Conservation (phyloP, 495 filamentous ascomycete species). For the Penicillium flavigenum region DNA sequence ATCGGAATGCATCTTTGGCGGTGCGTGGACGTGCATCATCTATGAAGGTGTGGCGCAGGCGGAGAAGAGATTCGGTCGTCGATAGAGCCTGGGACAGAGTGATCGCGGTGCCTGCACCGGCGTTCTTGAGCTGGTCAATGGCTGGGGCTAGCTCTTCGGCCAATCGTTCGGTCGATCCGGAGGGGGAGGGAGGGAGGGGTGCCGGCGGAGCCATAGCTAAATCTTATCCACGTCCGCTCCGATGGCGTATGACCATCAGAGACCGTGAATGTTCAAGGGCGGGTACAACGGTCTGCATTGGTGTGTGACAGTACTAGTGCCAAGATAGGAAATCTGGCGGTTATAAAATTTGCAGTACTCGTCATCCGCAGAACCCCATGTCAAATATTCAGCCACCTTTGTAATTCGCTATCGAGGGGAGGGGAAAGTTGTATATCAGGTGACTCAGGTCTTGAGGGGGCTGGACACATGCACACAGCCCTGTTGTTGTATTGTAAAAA, state of each 20-base stretch:
- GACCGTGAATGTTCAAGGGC: conserved; percentile 40
- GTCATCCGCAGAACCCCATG: conserved; percentile 10
- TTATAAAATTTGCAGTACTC: conserved; percentile 7
- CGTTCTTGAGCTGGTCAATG: conserved; percentile 52
- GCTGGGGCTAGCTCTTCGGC: conserved; percentile 59
- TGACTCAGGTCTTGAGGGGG: conserved; percentile 18
- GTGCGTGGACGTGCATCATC: conserved; percentile 46
- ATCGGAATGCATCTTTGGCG: conserved; percentile 78
- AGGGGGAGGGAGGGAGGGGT: conserved; percentile 60
- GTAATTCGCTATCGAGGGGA: conserved; percentile 16
- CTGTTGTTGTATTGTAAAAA: neutral
- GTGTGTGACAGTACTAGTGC: conserved; percentile 30
- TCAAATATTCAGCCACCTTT: conserved; percentile 15
- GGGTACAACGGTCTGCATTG: conserved; percentile 46
- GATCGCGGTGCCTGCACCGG: conserved; percentile 26
- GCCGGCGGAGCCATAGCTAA: conserved; percentile 39
- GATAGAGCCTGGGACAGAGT: conserved; percentile 31
- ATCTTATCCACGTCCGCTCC: conserved; percentile 42
- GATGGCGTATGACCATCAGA: conserved; percentile 43
- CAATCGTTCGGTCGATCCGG: conserved; percentile 56
- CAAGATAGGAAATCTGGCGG: conserved; percentile 4
- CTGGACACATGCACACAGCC: conserved; percentile 7
- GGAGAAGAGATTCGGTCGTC: conserved; percentile 42
- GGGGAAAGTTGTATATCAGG: conserved; percentile 25
- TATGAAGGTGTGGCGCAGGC: conserved; percentile 58